Base-by-base conservation (phyloP, 768 basidiomycete genomes). In the Lactarius sanguifluus region DNA sequence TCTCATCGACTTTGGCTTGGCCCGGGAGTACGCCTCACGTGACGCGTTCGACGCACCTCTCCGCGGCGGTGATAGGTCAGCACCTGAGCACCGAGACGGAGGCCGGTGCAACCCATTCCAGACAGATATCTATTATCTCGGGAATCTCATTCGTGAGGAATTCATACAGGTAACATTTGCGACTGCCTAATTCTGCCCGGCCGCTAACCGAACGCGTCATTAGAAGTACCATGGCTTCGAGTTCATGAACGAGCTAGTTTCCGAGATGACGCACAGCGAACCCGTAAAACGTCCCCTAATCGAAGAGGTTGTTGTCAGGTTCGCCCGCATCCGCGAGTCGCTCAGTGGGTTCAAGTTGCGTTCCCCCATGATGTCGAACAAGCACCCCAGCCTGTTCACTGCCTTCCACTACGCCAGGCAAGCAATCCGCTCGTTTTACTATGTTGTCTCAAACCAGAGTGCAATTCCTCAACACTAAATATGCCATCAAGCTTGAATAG, bases 281-380 rank as follows among this genome's bases (percentile, higher is more conserved):
- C 77, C 79, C 0, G 52, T 64, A 6, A 74, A 75, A 56, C 76
- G 80, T 18, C 80, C 79, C 1, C 75, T 72, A 1, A 79, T 80
- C 69, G 72, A 75, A 25, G 73, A 79, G 58, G 78, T 78, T 4
- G 73, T 79, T 20, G 45, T 66, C 16, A 73, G 73, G 6, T 79
- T 80, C 57, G 71, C 75, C 9, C 59, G 59, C 9, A 75, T 78
- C 30, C 59, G 71, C 23, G 55, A 67, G 20, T 69, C 70, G 1
- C 60, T 79, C 41, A 72, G 71, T 47, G 40, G 65, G 23, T 75
- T 72, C 71, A 77, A 76, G 40, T 71, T 80, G n/a, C 76, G 78
- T 3, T 65, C 70, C 4, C 20, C 38, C 18, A 60, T 69, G 1
- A 30, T 45, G 18, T 61, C 59, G 41, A 52, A 45, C 6, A 34